Evolutionary conservation across 371 early-diverging fungal species (phyloP), one percentile per base, ranked within the genome.

Genomic region (Apophysomyces variabilis): DNA sequence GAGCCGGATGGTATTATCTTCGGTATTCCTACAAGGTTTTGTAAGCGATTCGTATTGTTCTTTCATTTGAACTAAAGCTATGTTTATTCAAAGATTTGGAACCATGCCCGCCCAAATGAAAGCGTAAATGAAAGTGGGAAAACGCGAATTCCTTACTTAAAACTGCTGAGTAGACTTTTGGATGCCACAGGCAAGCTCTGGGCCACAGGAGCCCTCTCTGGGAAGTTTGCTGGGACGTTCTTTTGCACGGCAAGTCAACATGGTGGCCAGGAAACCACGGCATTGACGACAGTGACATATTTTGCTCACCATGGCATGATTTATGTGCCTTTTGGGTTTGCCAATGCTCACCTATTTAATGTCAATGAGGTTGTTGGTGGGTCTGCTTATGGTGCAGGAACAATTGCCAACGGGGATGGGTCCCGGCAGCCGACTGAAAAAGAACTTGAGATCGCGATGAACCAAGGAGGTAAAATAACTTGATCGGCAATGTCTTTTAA

Each of bases 221-320:
- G 89, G 38, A 95, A 93, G 74, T 81, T 84, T 65, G 91, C 86
- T 13, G 92, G 90, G 41, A 68, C 79, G 57, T 95, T 95, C 80
- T 87, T 86, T 63, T 89, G 90, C 36, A 91, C 94, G 38, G 89
- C 80, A 9, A 78, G 87, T 57, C 91, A 89, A 74, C 87, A 87
- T 66, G 93, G 92, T 74, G 93, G 94, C 32, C 91, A 90, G 69
- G 95, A 95, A 70, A 88, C 91, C 32, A 92, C 93, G 26, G 87
- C 88, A 36, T 76, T 86, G 43, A 85, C 89, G 14, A 83, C 90
- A 50, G 36, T 95, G 41, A 83, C 89, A n/a, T 86, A 83, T 66
- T 84, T 93, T 56, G 89, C 85, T 38, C 95, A 95, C 75, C 93
- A 92, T 66, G 96, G 95, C 45, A 87, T 95, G 69, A 73, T 87